Conservation (phyloP, 139 green algal species). For the Axilococcus clingmanii region DNA sequence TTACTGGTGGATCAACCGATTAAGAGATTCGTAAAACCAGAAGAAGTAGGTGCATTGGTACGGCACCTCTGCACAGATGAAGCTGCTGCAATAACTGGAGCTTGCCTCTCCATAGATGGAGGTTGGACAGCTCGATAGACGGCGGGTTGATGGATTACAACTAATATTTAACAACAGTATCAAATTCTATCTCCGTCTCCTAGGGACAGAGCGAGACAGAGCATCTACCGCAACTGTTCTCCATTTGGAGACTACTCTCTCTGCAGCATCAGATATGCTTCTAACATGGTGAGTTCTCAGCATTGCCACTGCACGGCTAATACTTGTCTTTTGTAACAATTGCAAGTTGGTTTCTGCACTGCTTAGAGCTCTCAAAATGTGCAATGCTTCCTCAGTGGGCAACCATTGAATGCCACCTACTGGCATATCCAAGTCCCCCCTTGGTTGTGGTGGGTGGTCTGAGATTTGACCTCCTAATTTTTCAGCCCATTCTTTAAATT, state of each 20-base stretch:
- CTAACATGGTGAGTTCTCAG: not conserved
- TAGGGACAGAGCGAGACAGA: not conserved
- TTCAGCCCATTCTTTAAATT: not conserved
- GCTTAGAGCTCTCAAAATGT: not conserved
- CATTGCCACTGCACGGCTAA: not conserved
- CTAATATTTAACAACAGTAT: not conserved
- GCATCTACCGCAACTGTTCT: not conserved
- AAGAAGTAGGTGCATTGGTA: slow-evolving; percentile 61
- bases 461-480: not conserved
- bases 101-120: slow-evolving; percentile 73
- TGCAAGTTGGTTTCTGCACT: slow-evolving; percentile 2
- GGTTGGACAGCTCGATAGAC: slow-evolving; percentile 44
- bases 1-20: slow-evolving; percentile 81
- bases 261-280: not conserved
- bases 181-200: not conserved
- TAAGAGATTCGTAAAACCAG: slow-evolving; percentile 68
- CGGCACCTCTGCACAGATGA: slow-evolving; percentile 69
- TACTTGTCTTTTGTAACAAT: not conserved
- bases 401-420: not conserved
- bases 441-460: not conserved
- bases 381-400: not conserved
- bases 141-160: not conserved
- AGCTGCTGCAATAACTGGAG: slow-evolving; percentile 60
- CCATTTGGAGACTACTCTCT: not conserved
- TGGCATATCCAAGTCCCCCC: not conserved